phyloP scores from a whole-genome alignment of 2,329 filamentous ascomycete species.

The Monilinia vaccinii-corymbosi region DNA sequence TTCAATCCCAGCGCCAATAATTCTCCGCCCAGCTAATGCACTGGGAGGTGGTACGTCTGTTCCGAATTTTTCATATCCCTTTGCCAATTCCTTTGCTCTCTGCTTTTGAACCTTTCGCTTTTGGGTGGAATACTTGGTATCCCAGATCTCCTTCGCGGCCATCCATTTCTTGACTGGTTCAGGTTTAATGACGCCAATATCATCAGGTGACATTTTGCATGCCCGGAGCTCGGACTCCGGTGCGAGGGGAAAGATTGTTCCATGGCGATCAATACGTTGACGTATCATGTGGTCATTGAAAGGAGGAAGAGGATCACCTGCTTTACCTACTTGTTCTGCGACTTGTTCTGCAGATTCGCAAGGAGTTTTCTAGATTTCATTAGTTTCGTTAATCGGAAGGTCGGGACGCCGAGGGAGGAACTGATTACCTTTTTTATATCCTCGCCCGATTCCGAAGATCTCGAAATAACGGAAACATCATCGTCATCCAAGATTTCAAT shows the following conservation, averaged over 20 bases:
- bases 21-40: constrained; percentile 65
- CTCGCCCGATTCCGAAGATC: constrained; percentile 36
- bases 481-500: constrained; percentile 80
- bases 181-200: constrained; percentile 72
- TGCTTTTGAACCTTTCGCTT: constrained; percentile 66
- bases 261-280: constrained; percentile 73
- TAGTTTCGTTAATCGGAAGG: neutral
- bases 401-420: neutral
- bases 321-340: constrained; percentile 57
- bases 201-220: constrained; percentile 51
- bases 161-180: constrained; percentile 80
- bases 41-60: constrained; percentile 77
- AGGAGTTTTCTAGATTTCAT: constrained; percentile 7
- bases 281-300: constrained; percentile 89
- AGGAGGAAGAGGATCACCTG: constrained; percentile 70
- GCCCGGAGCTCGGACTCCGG: constrained; percentile 54
- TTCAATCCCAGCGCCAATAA: constrained; percentile 37
- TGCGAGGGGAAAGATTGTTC: constrained; percentile 60
- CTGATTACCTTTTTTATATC: neutral
- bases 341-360: neutral
- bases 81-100: constrained; percentile 61
- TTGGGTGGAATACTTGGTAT: constrained; percentile 58
- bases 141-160: constrained; percentile 61
- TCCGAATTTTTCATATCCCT: constrained; percentile 62
- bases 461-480: constrained; percentile 63